Conservation (phyloP, 169 alveolate species). For the Toxoplasma gondii region DNA sequence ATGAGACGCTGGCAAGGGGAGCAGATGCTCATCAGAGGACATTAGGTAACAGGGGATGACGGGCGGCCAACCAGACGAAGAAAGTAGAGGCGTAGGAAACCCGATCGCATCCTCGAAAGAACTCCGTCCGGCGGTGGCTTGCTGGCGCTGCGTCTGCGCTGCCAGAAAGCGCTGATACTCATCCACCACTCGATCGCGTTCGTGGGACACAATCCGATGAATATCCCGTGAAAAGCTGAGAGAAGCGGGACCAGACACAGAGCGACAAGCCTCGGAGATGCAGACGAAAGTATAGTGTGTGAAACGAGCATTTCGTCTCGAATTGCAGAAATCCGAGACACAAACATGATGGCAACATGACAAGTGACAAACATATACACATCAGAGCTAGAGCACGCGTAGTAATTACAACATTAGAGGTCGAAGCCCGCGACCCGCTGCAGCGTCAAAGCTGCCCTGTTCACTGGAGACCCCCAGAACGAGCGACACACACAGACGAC, state of each 20-base stretch:
- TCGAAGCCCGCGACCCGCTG: no score
- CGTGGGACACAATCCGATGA: conserved; percentile 37
- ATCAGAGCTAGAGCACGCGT: not conserved
- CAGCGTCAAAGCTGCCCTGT: no score
- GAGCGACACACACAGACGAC: no score
- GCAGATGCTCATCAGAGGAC: no score
- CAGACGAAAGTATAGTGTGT: not conserved
- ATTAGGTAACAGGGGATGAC: no score
- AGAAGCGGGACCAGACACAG: not conserved
- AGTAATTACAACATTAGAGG: no score
- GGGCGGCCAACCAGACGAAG: no score
- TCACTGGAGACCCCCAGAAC: no score
- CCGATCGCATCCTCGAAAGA: no score
- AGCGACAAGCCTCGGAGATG: not conserved
- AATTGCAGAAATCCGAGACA: not conserved
- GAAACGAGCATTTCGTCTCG: not conserved
- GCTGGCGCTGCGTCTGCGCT: conserved; percentile 12
- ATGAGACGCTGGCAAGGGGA: no score
- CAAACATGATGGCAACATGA: not conserved
- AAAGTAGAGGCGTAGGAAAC: no score
- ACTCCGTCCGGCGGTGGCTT: no score
- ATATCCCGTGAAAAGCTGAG: conserved; percentile 33
- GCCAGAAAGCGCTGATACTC: conserved; percentile 27
- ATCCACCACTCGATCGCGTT: conserved; percentile 35
- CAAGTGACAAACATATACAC: not conserved